Evolutionary conservation across 495 filamentous ascomycete genomes (phyloP), one percentile per base, ranked within the genome.

Genomic region (Delitschia confertaspora): DNA sequence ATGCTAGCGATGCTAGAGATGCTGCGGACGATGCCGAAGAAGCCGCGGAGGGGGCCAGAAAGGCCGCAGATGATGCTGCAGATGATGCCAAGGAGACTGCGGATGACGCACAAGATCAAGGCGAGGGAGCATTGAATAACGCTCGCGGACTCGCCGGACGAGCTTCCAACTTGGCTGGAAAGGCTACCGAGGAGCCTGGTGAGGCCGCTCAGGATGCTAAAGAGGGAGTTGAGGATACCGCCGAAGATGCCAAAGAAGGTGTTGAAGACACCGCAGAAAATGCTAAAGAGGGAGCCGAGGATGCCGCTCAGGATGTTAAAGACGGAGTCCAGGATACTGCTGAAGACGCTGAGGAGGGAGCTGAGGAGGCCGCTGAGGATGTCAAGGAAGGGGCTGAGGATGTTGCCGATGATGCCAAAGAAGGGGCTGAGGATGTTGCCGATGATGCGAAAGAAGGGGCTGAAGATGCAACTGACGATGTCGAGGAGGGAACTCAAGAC

Each of bases 31-130:
- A 45, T 30, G 43, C 38, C 26, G 50, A 53, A 9, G 55, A 39
- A 11, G 29, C 32, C 32, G 46, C 61, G 37, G 43, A 43, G 16
- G 53, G 53, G 5, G 49, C 58, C 8, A 55, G 60, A 13, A 65
- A 75, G 57, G 69, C 75, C 21, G 35, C 36, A 23, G 47, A 60
- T 24, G 53, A 49, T 10, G 51, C 49, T 33, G 47, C 45, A 11
- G 57, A 47, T 10, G 35, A 46, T 0, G 49, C 37, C 11, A 52
- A 40, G 17, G 47, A 56, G 13, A 31, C 45, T n/a, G 39, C 42
- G 1, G 45, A 59, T 21, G 40, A 36, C 6, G 53, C 26, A 22
- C 16, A 50, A 29, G 37, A 48, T 20, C 11, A 34, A 11, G 16
- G 34, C 6, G 17, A 42, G 33, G 46, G 51, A 14, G 40, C 36